Conservation (phyloP, 2,329 filamentous ascomycete genomes). For the Dactylellina leptospora region DNA sequence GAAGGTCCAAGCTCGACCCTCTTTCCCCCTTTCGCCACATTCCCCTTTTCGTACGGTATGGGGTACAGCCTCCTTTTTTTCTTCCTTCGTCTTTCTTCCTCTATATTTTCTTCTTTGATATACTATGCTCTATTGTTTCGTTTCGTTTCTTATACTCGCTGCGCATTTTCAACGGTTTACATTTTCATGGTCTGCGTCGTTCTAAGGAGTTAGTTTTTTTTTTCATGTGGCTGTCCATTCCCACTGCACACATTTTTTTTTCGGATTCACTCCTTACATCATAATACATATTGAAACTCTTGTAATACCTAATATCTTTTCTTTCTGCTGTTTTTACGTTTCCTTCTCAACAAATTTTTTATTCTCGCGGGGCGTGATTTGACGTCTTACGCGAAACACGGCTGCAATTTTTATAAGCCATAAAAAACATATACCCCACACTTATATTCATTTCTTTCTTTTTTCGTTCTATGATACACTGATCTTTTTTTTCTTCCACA, state of each 20-base stretch:
- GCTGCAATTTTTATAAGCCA: conserved; percentile 19
- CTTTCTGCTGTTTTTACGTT: conserved; percentile 1
- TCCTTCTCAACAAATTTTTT: too few relatives aligned
- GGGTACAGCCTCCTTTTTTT: conserved; percentile 29
- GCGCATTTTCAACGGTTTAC: conserved; percentile 30
- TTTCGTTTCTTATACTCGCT: too few relatives aligned
- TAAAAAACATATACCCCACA: conserved; percentile 24
- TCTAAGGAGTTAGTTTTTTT: conserved; percentile 32
- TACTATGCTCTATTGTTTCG: conserved; percentile 8
- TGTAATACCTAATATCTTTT: conserved; percentile 53
- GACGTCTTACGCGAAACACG: neutral
- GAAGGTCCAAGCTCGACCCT: conserved; percentile 21
- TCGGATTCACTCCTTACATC: conserved; percentile 29
- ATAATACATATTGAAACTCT: conserved; percentile 9
- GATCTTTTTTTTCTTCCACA: neutral
- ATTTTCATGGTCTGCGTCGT: conserved; percentile 45
- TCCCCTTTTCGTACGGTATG: conserved; percentile 3
- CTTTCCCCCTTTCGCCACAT: conserved; percentile 6
- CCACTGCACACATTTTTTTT: conserved; percentile 4
- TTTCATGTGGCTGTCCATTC: conserved; percentile 3
- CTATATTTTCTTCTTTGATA: conserved; percentile 7
- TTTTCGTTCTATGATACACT: conserved; percentile 16
- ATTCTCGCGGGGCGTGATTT: too few relatives aligned
- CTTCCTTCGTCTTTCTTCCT: conserved; percentile 14
- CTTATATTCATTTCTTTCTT: neutral